Conservation (phyloP, 2,329 filamentous ascomycete genomes). For the Hymenoscyphus fructigenus region DNA sequence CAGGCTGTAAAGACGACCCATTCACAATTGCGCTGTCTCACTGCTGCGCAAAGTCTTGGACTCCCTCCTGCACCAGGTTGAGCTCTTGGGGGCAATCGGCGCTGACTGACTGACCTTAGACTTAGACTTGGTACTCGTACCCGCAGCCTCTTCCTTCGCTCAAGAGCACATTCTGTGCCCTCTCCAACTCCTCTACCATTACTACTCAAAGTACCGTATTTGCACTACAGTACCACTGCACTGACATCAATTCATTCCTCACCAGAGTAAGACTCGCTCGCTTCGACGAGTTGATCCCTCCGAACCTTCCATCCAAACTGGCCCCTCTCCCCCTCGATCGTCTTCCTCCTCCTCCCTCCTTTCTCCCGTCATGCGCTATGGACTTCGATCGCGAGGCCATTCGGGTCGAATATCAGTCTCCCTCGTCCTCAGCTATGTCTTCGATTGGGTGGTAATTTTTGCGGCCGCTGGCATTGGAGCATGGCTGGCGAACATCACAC, state of each 20-base stretch:
- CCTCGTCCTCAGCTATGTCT: constrained; percentile 63
- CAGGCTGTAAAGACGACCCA: not conserved
- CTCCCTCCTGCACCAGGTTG: not conserved
- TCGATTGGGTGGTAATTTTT: constrained; percentile 72
- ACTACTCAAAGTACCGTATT: not conserved
- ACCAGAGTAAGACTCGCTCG: not conserved
- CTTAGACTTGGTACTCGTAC: not conserved
- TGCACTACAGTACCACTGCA: not conserved
- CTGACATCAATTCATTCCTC: not conserved
- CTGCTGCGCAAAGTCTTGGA: not conserved
- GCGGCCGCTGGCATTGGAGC: constrained; percentile 58
- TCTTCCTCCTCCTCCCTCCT: constrained; percentile 12
- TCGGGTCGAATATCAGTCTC: constrained; percentile 26
- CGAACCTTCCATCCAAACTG: not conserved
- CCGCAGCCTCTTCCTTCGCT: not conserved
- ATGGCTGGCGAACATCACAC: constrained; percentile 57
- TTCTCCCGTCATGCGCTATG: not conserved
- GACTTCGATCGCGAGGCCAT: constrained; percentile 18
- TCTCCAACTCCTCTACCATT: not conserved
- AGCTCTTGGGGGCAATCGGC: not conserved
- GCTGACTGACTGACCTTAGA: no score
- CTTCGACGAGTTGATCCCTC: not conserved
- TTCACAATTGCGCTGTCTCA: not conserved
- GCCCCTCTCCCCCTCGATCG: constrained; percentile 1
- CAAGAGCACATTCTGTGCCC: not conserved